phyloP scores from a whole-genome alignment of 441 rosid species.

The Macaranga tanarius region DNA sequence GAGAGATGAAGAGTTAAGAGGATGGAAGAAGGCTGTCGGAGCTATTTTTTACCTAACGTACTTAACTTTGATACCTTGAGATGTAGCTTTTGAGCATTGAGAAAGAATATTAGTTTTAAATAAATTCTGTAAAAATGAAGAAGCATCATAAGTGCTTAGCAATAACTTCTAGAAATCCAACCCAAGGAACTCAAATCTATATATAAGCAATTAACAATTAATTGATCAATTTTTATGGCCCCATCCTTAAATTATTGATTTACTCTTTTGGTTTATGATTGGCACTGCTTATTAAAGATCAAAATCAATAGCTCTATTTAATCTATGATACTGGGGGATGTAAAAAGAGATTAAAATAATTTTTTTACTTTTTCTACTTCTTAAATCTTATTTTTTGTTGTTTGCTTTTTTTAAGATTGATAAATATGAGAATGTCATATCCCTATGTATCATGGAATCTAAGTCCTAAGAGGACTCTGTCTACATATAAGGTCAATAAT shows the following conservation, averaged over 20 bases:
- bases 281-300: not conserved
- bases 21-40: no score
- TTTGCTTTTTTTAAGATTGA: conserved; percentile 3
- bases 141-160: conserved; percentile 40
- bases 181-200: conserved; percentile 66
- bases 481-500: no score
- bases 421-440: no score
- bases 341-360: not conserved
- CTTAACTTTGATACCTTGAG: no score
- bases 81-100: conserved; percentile 32
- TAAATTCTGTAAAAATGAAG: conserved; percentile 15
- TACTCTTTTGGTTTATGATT: not conserved
- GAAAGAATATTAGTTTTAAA: conserved; percentile 15
- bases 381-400: not conserved
- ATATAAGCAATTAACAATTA: conserved; percentile 39
- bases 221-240: not conserved
- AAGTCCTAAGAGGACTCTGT: no score
- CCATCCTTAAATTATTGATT: conserved; percentile 12
- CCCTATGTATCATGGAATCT: no score
- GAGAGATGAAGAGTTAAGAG: no score
- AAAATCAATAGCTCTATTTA: not conserved
- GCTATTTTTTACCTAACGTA: no score
- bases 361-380: not conserved
- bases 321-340: no score
- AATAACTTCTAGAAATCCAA: conserved; percentile 68